phyloP scores from a whole-genome alignment of 2,329 filamentous ascomycete species.

The Didymellaceae sp. region DNA sequence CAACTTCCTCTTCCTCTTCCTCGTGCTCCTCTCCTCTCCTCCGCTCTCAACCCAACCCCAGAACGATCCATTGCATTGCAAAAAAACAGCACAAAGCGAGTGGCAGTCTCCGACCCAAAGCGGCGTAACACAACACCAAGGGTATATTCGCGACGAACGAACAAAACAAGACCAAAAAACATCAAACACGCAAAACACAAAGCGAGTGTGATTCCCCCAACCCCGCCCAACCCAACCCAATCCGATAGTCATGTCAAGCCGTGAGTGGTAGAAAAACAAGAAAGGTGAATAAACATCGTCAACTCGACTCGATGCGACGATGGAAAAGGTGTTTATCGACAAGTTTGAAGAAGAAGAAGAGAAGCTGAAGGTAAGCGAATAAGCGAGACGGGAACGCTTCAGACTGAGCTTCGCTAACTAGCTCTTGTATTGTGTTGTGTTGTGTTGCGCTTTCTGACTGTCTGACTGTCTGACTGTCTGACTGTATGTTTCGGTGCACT shows the following conservation, averaged over 20 bases:
- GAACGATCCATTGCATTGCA: background rate
- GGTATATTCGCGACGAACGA: conserved; percentile 19
- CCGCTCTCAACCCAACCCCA: background rate
- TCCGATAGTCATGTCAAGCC: too few relatives aligned
- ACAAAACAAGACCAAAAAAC: conserved; percentile 5
- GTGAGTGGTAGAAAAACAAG: background rate
- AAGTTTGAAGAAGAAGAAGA: background rate
- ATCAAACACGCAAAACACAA: too few relatives aligned
- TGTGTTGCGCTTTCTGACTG: too few relatives aligned
- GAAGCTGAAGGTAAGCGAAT: background rate
- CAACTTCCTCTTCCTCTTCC: too few relatives aligned
- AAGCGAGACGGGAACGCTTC: too few relatives aligned
- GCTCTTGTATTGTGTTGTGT: too few relatives aligned
- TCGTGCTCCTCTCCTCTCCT: too few relatives aligned
- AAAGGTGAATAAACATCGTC: too few relatives aligned
- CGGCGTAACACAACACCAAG: conserved; percentile 11
- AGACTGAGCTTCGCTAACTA: too few relatives aligned
- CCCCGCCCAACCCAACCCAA: background rate
- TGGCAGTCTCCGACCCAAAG: conserved; percentile 17
- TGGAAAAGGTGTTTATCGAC: conserved; percentile 10
- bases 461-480: too few relatives aligned
- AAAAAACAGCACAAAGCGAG: conserved; percentile 13
- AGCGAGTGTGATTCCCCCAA: conserved; percentile 3
- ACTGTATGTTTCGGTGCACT: conserved; percentile 22
- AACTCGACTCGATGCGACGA: too few relatives aligned